Evolutionary conservation across 2,329 filamentous ascomycete genomes (phyloP), one percentile per base, ranked within the genome.

Genomic region (Xylariales sp.): DNA sequence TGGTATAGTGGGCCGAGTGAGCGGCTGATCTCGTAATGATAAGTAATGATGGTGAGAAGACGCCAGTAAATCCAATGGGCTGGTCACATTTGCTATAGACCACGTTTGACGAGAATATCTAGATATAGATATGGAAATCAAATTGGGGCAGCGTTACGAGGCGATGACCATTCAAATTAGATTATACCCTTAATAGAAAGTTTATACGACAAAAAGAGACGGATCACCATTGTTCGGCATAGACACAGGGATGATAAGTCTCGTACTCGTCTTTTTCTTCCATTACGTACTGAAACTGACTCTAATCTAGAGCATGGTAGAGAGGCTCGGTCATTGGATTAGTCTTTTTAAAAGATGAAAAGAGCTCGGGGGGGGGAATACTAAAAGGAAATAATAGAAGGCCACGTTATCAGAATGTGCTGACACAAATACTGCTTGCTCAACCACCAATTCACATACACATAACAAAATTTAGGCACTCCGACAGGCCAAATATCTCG

Each of bases 351-450:
- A 74, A 76, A 79, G 77, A 77, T 73, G 76, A 79, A 79, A 65
- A 74, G 75, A 80, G 75, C 74, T 74, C 69, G 69, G 72, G 75
- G 75, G 75, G 75, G 75, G 77, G 76, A 80, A 80, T 81, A 83
- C 79, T 83, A 83, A 81, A 81, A 81, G 77, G 75, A 80, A 81
- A 81, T 80, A 81, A 79, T 76, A 81, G 72, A 81, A 81, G 72
- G 77, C 80, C 79, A 80, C 77, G 41, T 73, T 74, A 72, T 73
- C 72, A 72, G 72, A 75, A 69, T 72, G 69, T 67, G 67, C 70
- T 69, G 75, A 72, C 75, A 73, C 72, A 76, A 78, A 77, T 77
- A 77, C 73, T 79, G 76, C 77, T 77, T 80, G 75, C 75, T 78
- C 71, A 76, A 76, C 78, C 77, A 76, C 79, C 75, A 80, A 75